Evolutionary conservation across 2,329 filamentous ascomycete genomes (phyloP), one percentile per base, ranked within the genome.

Genomic region (Blastomyces emzantsi): DNA sequence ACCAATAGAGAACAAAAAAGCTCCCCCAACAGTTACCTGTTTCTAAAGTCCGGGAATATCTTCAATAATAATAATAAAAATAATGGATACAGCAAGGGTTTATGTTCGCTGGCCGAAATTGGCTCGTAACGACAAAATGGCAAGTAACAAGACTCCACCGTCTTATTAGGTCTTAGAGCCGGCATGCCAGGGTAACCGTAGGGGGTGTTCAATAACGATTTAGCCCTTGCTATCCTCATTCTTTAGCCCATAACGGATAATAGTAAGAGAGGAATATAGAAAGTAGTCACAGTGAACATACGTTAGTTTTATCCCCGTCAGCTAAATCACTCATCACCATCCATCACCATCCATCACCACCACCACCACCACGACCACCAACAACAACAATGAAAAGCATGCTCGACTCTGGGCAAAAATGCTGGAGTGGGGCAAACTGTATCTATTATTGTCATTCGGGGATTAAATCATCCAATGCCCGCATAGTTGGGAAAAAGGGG

Each of bases 191-290:
- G 22, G 15, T 57, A 30, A 8, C 56, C 39, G 22, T 11, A 43
- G 56, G 36, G 22, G 56, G 22, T 59, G 43, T 59, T 43, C 56
- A 59, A 59, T 59, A 59, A 45, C 36, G 17, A 45, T 51, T 58
- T 19, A 45, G 7, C 19, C n/a, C 36, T 45, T 58, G 22, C 56
- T 59, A 13, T 17, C 33, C 36, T 9, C 13, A 33, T n/a, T 28
- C 22, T 55, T 55, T 19, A 19, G 51, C 7, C 19, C 52, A 55
- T 55, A 30, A 55, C 13, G 30, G 30, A 55, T 55, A 33, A 55
- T 9, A 33, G 9, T 55, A 51, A 25, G 22, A 51, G n/a, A 19
- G 15, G 7, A 8, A 25, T 11, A 25, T 28, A 51, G 4, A n/a
- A 13, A 51, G 28, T 8, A n/a, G 19, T 36, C 2, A 2, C 15